Percentiles rank a stretch among this genome's conserved stretches.
Conservation (phyloP, 371 early-diverging fungal species). For the Saksenaea oblongispora region DNA sequence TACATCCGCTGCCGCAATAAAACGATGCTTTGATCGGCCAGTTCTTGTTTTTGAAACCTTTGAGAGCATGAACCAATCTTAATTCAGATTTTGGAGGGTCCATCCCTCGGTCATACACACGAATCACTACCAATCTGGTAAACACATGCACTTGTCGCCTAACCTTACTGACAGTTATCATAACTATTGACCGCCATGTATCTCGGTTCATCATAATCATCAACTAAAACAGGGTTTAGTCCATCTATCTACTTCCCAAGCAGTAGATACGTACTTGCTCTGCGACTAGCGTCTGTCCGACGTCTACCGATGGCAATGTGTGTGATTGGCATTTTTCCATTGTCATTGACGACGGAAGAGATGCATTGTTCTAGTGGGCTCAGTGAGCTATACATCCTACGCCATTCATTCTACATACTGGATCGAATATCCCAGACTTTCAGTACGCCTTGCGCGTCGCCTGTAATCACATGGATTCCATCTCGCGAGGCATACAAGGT, state of each 20-base stretch:
- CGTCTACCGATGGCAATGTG: constrained; percentile 67
- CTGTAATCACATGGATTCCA: constrained; percentile 75
- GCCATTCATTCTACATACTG: constrained; percentile 41
- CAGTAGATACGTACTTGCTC: constrained; percentile 43
- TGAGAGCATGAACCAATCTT: constrained; percentile 70
- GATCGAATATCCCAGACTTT: constrained; percentile 86
- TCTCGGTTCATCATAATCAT: constrained; percentile 76
- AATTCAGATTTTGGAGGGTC: constrained; percentile 69
- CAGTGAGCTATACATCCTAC: no score
- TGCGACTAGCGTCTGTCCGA: constrained; percentile 51
- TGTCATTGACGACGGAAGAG: constrained; percentile 64
- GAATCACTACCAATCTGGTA: constrained; percentile 55
- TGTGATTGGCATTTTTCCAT: constrained; percentile 75
- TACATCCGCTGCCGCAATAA: constrained; percentile 74
- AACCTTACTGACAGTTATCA: constrained; percentile 72
- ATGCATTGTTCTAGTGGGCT: constrained; percentile 62
- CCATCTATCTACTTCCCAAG: no score
- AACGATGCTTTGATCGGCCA: constrained; percentile 90
- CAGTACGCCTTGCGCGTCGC: constrained; percentile 76
- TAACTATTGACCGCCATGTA: constrained; percentile 87
- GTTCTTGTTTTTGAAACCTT: constrained; percentile 86
- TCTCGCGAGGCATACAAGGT: constrained; percentile 73
- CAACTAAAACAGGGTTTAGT: constrained; percentile 24
- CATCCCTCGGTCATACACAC: constrained; percentile 84
- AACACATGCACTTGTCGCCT: no score